Evolutionary conservation across 2,329 filamentous ascomycete genomes (phyloP), one percentile per base, ranked within the genome.

Genomic region (Neonectria coccinea): DNA sequence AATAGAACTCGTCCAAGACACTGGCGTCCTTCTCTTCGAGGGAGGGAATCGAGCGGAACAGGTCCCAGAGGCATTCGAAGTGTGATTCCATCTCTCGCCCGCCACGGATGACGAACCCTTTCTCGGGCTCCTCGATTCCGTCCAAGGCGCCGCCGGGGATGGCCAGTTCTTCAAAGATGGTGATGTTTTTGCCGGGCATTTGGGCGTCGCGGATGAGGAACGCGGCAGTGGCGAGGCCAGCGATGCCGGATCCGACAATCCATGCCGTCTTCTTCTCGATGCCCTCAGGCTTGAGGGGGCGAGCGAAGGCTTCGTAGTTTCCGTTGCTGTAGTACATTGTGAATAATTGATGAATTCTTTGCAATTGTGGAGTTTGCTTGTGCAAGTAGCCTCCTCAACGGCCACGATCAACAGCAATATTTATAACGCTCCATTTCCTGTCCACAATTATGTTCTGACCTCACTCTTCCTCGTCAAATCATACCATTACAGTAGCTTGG

Each of bases 1-100:
- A 71, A 69, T 76, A 75, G 55, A 76, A 75, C 58, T 76, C 73
- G 59, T 76, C 74, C 16, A 76, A 60, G 33, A 76, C 74, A 25
- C 73, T 76, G 14, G 72, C 73, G 8, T 65, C 64, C 10, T 72
- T 55, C 45, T 68, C 68, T 39, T 76, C 74, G 18, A 76, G 64
- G 12, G 74, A 76, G 2, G 74, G 74, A 22, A 76, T 50, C 6
- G 71, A 74, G 31, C 71, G 73, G 60, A 76, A 76, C 41, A 76
- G 61, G 55, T 76, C 74, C 74, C 67, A 71, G 25, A 71, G 64
- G 36, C 67, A 71, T 31, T 70, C 68, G 9, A 73, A 77, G 41
- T 76, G 76, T 31, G 76, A 70, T 27, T 72, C 70, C 55, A 77
- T 76, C 57, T 76, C 70, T 14, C 74, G 70, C 18, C 73, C 76